These are phyloP conservation scores for Citrus inodora DNA, from an alignment of 345 rosid species.

Conservation along the genomic window DNA sequence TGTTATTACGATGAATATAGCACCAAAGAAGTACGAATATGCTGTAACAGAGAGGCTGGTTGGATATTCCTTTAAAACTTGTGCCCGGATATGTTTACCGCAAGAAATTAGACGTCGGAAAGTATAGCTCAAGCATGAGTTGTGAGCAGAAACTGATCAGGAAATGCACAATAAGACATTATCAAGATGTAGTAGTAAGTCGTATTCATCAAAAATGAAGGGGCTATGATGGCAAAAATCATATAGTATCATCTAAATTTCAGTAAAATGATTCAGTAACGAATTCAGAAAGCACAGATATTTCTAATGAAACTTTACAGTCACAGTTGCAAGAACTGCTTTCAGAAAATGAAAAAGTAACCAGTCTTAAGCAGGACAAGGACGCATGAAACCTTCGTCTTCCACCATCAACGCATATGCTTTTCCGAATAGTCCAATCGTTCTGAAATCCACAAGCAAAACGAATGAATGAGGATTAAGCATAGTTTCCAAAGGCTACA, in stretches of 20 bases:
- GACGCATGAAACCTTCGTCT: not conserved
- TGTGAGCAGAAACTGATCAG: not conserved
- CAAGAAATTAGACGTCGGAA: slow-evolving; percentile 11
- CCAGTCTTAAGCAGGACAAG: not conserved
- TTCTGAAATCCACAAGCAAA: no score
- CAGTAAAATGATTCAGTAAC: no score
- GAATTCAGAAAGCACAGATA: not conserved
- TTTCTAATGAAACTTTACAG: not conserved
- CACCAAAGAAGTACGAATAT: slow-evolving; percentile 74
- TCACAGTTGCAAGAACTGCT: not conserved
- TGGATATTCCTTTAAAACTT: slow-evolving; percentile 75
- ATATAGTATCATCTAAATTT: not conserved
- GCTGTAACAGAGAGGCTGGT: slow-evolving; percentile 86
- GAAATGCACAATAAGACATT: not conserved
- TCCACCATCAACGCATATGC: not conserved
- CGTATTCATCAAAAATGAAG: not conserved
- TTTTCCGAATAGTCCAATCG: not conserved
- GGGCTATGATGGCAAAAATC: not conserved
- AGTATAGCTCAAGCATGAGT: not conserved
- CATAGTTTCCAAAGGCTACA: not conserved
- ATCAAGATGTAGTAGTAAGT: not conserved
- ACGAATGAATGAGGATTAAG: not conserved
- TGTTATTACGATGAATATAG: slow-evolving; percentile 62
- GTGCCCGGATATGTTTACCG: slow-evolving; percentile 55
- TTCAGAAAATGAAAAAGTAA: not conserved